Evolutionary conservation across 495 filamentous ascomycete species (phyloP).

Genomic region (Venustampulla echinocandica): DNA sequence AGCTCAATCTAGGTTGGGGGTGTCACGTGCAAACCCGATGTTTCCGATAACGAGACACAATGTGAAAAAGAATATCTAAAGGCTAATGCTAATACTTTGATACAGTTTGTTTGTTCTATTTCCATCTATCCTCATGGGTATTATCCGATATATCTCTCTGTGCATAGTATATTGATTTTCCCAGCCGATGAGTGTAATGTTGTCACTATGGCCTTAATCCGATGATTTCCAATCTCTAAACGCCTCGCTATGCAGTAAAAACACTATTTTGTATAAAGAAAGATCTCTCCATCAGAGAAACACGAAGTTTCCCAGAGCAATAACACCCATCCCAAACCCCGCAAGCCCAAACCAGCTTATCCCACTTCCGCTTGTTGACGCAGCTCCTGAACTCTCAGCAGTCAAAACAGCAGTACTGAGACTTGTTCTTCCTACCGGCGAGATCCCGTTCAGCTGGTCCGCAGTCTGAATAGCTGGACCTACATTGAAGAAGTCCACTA

Average conservation of each 20-base stretch:
- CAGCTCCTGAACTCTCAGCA: too few relatives aligned
- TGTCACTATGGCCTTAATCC: too few relatives aligned
- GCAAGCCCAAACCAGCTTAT: not conserved
- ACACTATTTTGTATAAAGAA: not conserved
- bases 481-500: conserved; percentile 61
- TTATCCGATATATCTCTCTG: too few relatives aligned
- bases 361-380: not conserved
- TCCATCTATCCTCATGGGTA: too few relatives aligned
- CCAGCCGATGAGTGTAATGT: too few relatives aligned
- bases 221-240: not conserved
- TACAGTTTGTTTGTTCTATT: too few relatives aligned
- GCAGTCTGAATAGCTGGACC: conserved; percentile 51
- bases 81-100: too few relatives aligned
- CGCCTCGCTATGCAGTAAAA: not conserved
- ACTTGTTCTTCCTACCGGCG: conserved; percentile 27
- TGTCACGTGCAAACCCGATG: too few relatives aligned
- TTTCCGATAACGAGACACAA: too few relatives aligned
- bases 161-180: too few relatives aligned
- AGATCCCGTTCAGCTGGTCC: conserved; percentile 49
- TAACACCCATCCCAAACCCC: conserved; percentile 9
- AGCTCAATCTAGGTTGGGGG: too few relatives aligned
- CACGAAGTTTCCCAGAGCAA: conserved; percentile 18
- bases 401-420: conserved; percentile 11
- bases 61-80: too few relatives aligned
- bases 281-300: conserved; percentile 7